A percentile compares a stretch with the other conserved stretches of the same genome.
phyloP scores from a whole-genome alignment of 2,329 filamentous ascomycete genomes.

The Talaromyces piceae region DNA sequence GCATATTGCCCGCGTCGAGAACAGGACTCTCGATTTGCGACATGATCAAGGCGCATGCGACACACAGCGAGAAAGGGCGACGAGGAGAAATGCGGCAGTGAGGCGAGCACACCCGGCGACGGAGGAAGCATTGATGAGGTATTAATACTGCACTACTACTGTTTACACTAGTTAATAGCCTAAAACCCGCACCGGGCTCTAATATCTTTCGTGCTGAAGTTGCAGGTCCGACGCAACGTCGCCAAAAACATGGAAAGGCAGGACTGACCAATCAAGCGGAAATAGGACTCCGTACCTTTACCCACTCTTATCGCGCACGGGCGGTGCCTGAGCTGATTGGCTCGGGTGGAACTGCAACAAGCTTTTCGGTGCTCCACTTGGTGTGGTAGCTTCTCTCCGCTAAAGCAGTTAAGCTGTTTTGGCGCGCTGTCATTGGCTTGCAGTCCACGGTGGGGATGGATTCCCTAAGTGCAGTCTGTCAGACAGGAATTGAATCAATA shows the following conservation, averaged over 20 bases:
- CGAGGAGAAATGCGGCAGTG: background rate
- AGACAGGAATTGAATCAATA: too few relatives aligned
- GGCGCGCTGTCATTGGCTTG: background rate
- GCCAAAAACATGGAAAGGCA: background rate
- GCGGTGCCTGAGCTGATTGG: background rate
- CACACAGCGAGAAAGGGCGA: background rate
- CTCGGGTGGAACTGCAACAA: background rate
- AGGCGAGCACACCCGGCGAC: background rate
- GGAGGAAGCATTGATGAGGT: too few relatives aligned
- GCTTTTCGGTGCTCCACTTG: background rate
- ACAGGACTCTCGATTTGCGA: slow-evolving; percentile 9
- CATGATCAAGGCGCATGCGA: slow-evolving; percentile 3
- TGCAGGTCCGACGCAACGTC: background rate
- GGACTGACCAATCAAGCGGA: background rate
- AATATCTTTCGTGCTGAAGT: too few relatives aligned
- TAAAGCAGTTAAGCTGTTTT: too few relatives aligned
- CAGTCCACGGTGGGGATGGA: background rate
- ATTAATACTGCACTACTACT: too few relatives aligned
- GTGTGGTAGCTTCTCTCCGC: too few relatives aligned
- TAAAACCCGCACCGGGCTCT: too few relatives aligned
- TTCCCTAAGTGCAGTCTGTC: too few relatives aligned
- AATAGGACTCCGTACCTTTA: background rate
- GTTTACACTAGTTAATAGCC: too few relatives aligned
- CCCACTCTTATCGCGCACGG: background rate
- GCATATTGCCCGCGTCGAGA: slow-evolving; percentile 7